Conservation (phyloP, 768 basidiomycete genomes). For the Naganishia vishniacii region DNA sequence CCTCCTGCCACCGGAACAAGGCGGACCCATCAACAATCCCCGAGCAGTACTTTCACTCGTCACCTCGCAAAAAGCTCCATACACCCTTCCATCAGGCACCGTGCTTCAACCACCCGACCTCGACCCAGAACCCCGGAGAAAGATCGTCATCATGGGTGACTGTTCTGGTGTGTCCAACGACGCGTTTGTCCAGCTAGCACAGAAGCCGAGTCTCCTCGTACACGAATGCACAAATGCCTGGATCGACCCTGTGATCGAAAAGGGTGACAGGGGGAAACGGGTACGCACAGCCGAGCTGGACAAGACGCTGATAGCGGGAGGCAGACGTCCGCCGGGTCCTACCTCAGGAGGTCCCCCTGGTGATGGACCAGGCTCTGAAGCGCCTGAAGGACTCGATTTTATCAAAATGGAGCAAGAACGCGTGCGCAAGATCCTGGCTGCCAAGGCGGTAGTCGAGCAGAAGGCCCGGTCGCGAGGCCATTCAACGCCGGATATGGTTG, state of each 20-base stretch:
- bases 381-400: neutral
- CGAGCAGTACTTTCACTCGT: conserved; percentile 40
- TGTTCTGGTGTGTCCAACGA: conserved; percentile 41
- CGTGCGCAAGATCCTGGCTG: conserved; percentile 15
- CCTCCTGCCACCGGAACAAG: conserved; percentile 27
- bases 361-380: neutral
- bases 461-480: conserved; percentile 44
- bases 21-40: conserved; percentile 38
- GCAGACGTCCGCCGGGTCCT: neutral
- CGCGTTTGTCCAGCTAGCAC: conserved; percentile 35
- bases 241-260: conserved; percentile 58
- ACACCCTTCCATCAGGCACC: conserved; percentile 40
- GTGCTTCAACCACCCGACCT: conserved; percentile 37
- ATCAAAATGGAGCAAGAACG: conserved; percentile 18
- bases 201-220: conserved; percentile 41
- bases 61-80: conserved; percentile 38
- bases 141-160: conserved; percentile 46
- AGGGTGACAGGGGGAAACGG: conserved; percentile 59
- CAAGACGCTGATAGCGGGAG: conserved; percentile 35
- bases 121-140: conserved; percentile 31
- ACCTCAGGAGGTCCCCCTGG: neutral
- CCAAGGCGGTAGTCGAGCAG: conserved; percentile 30
- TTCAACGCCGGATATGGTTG: conserved; percentile 44
- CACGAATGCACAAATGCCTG: conserved; percentile 49
- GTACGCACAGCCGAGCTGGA: conserved; percentile 59